A percentile compares a stretch with the other conserved stretches of the same genome.
Conservation (phyloP, 768 basidiomycete species). For the Mrakia frigida region DNA sequence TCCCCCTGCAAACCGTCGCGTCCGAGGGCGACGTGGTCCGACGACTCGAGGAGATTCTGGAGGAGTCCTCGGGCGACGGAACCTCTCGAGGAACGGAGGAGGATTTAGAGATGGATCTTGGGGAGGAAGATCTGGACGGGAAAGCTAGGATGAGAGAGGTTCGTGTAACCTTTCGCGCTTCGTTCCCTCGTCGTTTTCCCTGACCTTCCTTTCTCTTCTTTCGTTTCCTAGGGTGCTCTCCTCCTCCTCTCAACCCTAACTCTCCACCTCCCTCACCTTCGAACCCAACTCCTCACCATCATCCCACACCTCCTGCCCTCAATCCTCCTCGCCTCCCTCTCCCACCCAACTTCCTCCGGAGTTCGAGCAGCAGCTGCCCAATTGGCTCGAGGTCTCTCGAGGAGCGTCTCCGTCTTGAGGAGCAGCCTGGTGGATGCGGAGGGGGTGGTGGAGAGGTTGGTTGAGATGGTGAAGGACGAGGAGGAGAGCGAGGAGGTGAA, state of each 20-base stretch:
- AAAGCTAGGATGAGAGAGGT: constrained; percentile 62
- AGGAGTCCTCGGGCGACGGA: constrained; percentile 64
- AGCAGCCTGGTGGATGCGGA: constrained; percentile 81
- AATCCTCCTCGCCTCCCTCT: constrained; percentile 49
- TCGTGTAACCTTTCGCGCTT: constrained; percentile 22
- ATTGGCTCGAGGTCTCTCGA: constrained; percentile 69
- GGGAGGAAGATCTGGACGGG: constrained; percentile 65
- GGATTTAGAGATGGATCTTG: constrained; percentile 52
- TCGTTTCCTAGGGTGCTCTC: constrained; percentile 57
- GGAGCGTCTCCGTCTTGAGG: constrained; percentile 70
- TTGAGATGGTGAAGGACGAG: constrained; percentile 49
- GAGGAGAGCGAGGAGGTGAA: constrained; percentile 13
- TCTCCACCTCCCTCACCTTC: constrained; percentile 66
- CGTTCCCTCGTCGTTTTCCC: neutral
- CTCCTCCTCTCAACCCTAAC: constrained; percentile 67
- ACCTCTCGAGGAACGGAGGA: constrained; percentile 52
- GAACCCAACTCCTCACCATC: constrained; percentile 57
- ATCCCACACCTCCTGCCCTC: constrained; percentile 48
- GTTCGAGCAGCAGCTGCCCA: constrained; percentile 85
- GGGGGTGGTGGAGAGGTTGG: constrained; percentile 65
- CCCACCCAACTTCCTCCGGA: constrained; percentile 52
- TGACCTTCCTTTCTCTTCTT: neutral
- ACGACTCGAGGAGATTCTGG: constrained; percentile 44
- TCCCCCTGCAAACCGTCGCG: neutral
- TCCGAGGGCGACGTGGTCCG: constrained; percentile 1